Base-by-base conservation (phyloP, 2,329 filamentous ascomycete genomes). In the Pseudopithomyces maydicus region DNA sequence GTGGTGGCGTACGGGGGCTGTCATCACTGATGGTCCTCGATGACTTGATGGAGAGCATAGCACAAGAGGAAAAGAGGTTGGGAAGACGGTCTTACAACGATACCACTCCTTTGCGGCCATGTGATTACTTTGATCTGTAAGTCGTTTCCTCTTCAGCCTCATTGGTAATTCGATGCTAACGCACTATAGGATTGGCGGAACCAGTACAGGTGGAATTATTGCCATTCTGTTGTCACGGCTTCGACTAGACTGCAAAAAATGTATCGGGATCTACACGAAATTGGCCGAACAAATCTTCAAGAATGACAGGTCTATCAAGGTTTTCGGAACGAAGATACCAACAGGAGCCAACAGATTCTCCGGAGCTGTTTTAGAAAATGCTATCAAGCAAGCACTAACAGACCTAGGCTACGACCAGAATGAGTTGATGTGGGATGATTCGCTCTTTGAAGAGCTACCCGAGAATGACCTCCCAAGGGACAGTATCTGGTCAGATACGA, bases 371-470 rank as follows among this genome's bases (percentile, higher is more conserved):
- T 65, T 77, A 0, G 75, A 75, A 45, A 65, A 68, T 22, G 72
- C 74, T 1, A 75, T 77, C 62, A 77, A 74, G 53, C 53, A 62
- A 1, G 67, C 74, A 0, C 61, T 77, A 20, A 65, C 64, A 15
- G 68, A 71, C 6, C 58, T 76, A 0, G 69, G 66, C 10, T 77
- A 73, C 41, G 56, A 66, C 26, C 68, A 74, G 50, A 56, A 77
- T 52, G 74, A 76, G 45, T 52, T 66, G n/a, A 76, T 77, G 74
- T 77, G 75, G 75, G 75, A 77, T 29, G 74, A 76, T 44, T 70
- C 69, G 1, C 58, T 77, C 1, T 77, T 77, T 35, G 73, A 77
- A 58, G 74, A 77, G 48, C 51, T 73, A 7, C 65, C 67, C 20
- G 69, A 74, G 7, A 59, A 47, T 7, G 64, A 70, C 17, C 52